Base-by-base conservation (phyloP, 176 grass and related monocot genomes). In the Cenchrus fungigraminus region DNA sequence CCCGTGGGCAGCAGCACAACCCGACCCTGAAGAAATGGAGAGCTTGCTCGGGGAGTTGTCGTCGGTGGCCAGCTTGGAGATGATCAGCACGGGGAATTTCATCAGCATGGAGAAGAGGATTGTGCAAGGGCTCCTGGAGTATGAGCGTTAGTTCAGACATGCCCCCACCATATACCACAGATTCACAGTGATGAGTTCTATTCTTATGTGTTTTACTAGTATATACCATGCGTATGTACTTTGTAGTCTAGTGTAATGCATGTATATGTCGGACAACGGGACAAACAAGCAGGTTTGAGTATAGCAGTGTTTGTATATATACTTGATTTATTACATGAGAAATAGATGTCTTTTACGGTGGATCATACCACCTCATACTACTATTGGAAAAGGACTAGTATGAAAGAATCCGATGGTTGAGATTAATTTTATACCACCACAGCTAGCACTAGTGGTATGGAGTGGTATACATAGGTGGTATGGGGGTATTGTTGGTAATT, bases 31-130 rank as follows among this genome's bases (percentile, higher is more conserved):
- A 75, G 77, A 89, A 58, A 80, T 58, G 61, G 65, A 81, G 69
- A 85, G 64, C 58, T 74, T 81, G 57, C 82, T 89, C 6, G 19
- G 47, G 12, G 87, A 89, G n/a, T 40, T 40, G 37, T 67, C 87
- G 8, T 50, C 87, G 0, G 15, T 56, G 32, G 29, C 11, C 12
- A 16, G 69, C 43, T 14, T 54, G 22, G 88, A 85, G 68, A 86
- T 89, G 57, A 61, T 76, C 6, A 49, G 11, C 50, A 81, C 88
- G 0, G 42, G n/a, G 2, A 67, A 74, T 85, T 81, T 85, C 68
- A 89, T 85, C 68, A 89, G 83, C 63, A 66, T 89, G 60, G 82
- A 81, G 60, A 86, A 50, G 76, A 49, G 60, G 63, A 53, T 14
- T 54, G 59, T 76, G 14, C 54, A 67, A 65, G 67, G 49, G 17